Percentiles rank a stretch among this genome's conserved stretches.
Evolutionary conservation across 345 rosid species (phyloP).

Genomic region (Salix udensis): DNA sequence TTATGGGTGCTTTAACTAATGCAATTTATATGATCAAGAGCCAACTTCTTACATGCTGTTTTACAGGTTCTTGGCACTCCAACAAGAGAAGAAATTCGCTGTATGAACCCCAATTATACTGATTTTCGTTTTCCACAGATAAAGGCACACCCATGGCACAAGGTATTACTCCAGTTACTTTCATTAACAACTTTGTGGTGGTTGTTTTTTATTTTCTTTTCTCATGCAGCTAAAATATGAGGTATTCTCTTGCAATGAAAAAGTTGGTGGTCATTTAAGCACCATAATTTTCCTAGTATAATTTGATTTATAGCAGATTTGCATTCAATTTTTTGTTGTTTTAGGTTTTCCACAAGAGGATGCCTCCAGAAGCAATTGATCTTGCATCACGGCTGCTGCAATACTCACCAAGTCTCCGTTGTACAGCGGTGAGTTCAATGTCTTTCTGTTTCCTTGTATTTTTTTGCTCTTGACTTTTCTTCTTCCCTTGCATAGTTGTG

Average conservation of each 20-base stretch:
- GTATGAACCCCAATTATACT: conserved; percentile 37
- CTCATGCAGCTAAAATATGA: background rate
- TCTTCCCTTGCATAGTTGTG: background rate
- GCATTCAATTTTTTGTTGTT: background rate
- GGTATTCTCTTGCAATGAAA: background rate
- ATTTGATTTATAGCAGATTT: too few species aligned
- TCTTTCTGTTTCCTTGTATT: background rate
- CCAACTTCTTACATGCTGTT: background rate
- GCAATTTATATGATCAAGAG: background rate
- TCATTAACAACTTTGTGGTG: background rate
- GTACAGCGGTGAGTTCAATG: conserved; percentile 27
- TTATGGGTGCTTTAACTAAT: background rate
- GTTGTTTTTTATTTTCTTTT: background rate
- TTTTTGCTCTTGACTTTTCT: background rate
- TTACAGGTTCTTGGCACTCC: conserved; percentile 36
- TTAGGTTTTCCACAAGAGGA: conserved; percentile 35
- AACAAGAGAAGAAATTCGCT: conserved; percentile 37
- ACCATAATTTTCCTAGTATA: background rate
- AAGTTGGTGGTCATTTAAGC: background rate
- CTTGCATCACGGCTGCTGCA: conserved; percentile 32
- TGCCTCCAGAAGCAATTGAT: conserved; percentile 39
- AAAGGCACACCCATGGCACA: conserved; percentile 39
- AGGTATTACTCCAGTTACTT: conserved; percentile 9
- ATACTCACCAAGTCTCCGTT: conserved; percentile 34
- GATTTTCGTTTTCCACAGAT: conserved; percentile 38